Percentiles rank a stretch among this genome's conserved stretches.
Evolutionary conservation across 331 rosid species (phyloP).

Genomic region (Rosa hybrid): DNA sequence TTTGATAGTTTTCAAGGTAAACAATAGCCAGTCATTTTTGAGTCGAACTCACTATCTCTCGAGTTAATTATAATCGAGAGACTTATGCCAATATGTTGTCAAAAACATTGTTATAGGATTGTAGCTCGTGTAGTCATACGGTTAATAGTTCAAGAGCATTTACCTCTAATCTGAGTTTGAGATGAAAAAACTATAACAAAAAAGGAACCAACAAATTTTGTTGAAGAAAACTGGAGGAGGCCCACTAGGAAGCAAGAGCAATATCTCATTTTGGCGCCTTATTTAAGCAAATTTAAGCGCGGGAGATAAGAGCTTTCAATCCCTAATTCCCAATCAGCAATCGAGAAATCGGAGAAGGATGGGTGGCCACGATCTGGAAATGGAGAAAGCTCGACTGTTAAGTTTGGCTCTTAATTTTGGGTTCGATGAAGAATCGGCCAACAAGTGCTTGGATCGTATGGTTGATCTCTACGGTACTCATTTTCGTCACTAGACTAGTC

Average conservation of each 20-base stretch:
- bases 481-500: not conserved
- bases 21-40: too few species aligned
- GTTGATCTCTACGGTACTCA: conserved; percentile 69
- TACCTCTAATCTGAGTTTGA: too few species aligned
- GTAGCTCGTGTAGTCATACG: too few species aligned
- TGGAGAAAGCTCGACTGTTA: conserved; percentile 75
- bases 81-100: too few species aligned
- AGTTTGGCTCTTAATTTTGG: conserved; percentile 83
- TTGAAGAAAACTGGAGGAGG: not conserved
- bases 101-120: too few species aligned
- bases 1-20: too few species aligned
- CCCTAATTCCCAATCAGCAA: not conserved
- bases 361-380: conserved; percentile 50
- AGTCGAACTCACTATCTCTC: too few species aligned
- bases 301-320: conserved; percentile 28
- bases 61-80: too few species aligned
- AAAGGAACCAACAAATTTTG: too few species aligned
- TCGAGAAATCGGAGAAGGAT: conserved; percentile 6
- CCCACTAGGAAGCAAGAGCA: not conserved
- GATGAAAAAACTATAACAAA: too few species aligned
- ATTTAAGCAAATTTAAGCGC: conserved; percentile 27
- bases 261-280: too few species aligned
- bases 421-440: conserved; percentile 68
- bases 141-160: too few species aligned
- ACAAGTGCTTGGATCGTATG: conserved; percentile 65